phyloP scores from a whole-genome alignment of 805 yeast genomes.

The Candida peoriensis region DNA sequence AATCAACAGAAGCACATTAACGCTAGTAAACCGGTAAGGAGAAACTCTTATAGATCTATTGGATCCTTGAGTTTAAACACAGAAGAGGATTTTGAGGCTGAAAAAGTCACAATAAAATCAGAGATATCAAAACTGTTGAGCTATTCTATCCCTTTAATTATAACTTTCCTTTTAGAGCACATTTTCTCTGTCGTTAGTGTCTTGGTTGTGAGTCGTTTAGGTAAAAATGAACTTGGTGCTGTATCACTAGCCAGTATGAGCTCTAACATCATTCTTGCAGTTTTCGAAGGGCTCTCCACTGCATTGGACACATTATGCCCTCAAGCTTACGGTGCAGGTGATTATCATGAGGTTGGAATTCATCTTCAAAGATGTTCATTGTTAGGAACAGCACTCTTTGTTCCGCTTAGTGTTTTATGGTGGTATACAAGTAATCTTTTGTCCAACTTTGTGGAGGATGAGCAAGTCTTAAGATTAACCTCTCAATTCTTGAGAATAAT shows the following conservation, averaged over 20 bases:
- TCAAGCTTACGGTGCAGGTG: constrained; percentile 80
- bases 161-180: constrained; percentile 55
- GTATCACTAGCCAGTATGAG: constrained; percentile 83
- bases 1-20: constrained; percentile 8
- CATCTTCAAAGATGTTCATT: constrained; percentile 68
- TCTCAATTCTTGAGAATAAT: constrained; percentile 44
- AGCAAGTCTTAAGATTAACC: constrained; percentile 50
- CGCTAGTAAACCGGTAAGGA: constrained; percentile 6
- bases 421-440: constrained; percentile 48
- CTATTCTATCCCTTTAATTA: constrained; percentile 50
- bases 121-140: constrained; percentile 32
- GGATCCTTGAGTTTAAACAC: constrained; percentile 17
- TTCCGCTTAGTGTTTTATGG: constrained; percentile 56
- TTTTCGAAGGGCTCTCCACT: constrained; percentile 79
- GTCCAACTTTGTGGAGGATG: constrained; percentile 43
- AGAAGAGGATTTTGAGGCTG: constrained; percentile 26
- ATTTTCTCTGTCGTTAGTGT: constrained; percentile 53
- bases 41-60: constrained; percentile 17
- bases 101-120: constrained; percentile 29
- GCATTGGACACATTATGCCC: constrained; percentile 80
- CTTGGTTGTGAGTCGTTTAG: constrained; percentile 73
- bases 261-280: constrained; percentile 71
- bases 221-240: constrained; percentile 76
- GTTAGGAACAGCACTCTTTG: constrained; percentile 35
- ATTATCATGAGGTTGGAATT: constrained; percentile 61